Conservation (phyloP, 139 green algal genomes). For the Pycnococcus provasolii region DNA sequence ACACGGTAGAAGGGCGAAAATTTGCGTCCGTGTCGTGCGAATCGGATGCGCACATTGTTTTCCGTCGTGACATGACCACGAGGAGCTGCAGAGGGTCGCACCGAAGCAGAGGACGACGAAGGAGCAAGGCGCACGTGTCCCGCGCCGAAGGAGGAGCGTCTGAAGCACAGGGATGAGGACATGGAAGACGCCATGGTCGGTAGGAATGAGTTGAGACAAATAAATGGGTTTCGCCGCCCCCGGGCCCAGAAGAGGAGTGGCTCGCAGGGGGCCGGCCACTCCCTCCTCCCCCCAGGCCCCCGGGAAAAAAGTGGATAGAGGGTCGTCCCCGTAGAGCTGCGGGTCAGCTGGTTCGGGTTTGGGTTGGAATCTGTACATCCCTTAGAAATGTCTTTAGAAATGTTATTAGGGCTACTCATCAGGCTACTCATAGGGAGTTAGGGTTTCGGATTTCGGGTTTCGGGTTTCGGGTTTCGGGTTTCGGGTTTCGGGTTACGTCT, state of each 20-base stretch:
- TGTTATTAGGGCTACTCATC: too few relatives aligned
- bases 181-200: neutral
- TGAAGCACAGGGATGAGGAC: neutral
- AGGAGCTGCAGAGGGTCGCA: neutral
- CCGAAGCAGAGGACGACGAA: too few relatives aligned
- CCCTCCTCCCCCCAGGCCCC: too few relatives aligned
- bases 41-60: constrained; percentile 53
- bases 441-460: neutral
- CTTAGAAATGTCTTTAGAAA: too few relatives aligned
- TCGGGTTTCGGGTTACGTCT: neutral
- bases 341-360: too few relatives aligned
- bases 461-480: neutral
- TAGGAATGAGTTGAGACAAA: neutral
- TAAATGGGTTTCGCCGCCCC: constrained; percentile 1
- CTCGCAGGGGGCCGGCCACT: too few relatives aligned
- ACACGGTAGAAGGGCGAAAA: constrained; percentile 76
- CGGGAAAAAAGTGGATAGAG: too few relatives aligned
- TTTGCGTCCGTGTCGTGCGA: constrained; percentile 76
- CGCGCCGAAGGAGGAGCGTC: neutral
- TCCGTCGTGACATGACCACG: too few relatives aligned
- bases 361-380: too few relatives aligned
- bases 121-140: neutral
- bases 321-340: too few relatives aligned
- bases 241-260: too few relatives aligned
- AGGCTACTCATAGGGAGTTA: too few relatives aligned